Conservation (phyloP, 2,329 filamentous ascomycete species). For the Epichloe elymi region DNA sequence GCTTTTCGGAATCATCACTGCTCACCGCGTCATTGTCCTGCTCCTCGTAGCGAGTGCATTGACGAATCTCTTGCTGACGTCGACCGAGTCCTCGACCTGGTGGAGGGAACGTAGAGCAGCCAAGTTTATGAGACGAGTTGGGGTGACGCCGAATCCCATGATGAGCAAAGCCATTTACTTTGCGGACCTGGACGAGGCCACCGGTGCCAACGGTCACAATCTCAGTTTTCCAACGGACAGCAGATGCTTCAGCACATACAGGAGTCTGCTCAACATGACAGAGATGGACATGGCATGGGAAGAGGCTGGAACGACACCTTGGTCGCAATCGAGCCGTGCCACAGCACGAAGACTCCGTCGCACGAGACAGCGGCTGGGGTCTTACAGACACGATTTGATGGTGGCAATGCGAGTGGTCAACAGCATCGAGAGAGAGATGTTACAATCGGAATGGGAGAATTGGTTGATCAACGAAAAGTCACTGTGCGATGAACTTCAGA, state of each 20-base stretch:
- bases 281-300: slow-evolving; percentile 45
- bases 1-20: slow-evolving; percentile 53
- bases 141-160: slow-evolving; percentile 61
- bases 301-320: slow-evolving; percentile 34
- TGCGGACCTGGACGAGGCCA: slow-evolving; percentile 59
- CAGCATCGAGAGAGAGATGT: slow-evolving; percentile 71
- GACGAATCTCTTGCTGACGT: slow-evolving; percentile 63
- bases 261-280: slow-evolving; percentile 41
- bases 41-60: slow-evolving; percentile 56
- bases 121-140: slow-evolving; percentile 69
- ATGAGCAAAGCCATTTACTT: slow-evolving; percentile 84
- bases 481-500: slow-evolving; percentile 53
- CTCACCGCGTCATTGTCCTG: slow-evolving; percentile 60
- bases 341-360: slow-evolving; percentile 56
- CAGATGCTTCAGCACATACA: slow-evolving; percentile 50
- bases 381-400: slow-evolving; percentile 78
- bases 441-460: slow-evolving; percentile 83
- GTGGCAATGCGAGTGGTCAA: slow-evolving; percentile 88
- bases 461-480: slow-evolving; percentile 73
- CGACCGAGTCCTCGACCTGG: slow-evolving; percentile 62
- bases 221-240: slow-evolving; percentile 31
- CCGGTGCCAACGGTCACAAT: slow-evolving; percentile 22
- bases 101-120: slow-evolving; percentile 72
- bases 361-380: slow-evolving; percentile 70
- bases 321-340: slow-evolving; percentile 34